Base-by-base conservation (phyloP, 257 asterid genomes). In the Eustoma russellianum region DNA sequence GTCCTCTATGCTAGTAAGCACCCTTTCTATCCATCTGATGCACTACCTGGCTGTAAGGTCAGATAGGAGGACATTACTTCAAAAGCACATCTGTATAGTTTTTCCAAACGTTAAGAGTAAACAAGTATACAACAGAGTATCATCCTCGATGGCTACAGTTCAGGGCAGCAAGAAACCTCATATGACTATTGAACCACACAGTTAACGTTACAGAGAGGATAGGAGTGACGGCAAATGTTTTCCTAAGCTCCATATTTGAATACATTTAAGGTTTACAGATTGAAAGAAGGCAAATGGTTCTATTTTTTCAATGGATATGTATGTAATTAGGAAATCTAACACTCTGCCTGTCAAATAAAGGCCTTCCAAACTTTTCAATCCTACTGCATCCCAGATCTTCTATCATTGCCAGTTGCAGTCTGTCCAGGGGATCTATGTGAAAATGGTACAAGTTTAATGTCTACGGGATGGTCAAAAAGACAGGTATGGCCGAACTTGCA, bases 401-500 rank as follows among this genome's bases (percentile, higher is more conserved):
- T 33, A 24, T n/a, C 61, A 24, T 13, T 51, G 46, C 48, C n/a
- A 14, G 30, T 33, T 18, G 33, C 48, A 17, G 49, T 33, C 46
- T 40, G 35, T 53, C 51, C 28, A 41, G 50, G 11, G 50, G 50
- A 35, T 62, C 64, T 44, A 35, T 17, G 52, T 9, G 66, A 43
- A 66, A 8, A 13, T 12, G 59, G n/a, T 17, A 57, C n/a, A 9
- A 38, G 49, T 24, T 38, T 53, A 16, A 13, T 54, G 52, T 50
- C 49, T 16, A 48, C 46, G 0, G 77, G 81, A 54, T 75, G 81
- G 56, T 75, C 72, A 58, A 62, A 74, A 50, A 55, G 33, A 57
- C 80, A 74, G 13, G 61, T 61, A 44, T 40, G 52, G 5, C 81
- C 75, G 35, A 61, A 71, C 55, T 68, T 71, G 78, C 78, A 67